Conservation (phyloP, 2,329 filamentous ascomycete genomes). For the Aspergillus aculeatinus region DNA sequence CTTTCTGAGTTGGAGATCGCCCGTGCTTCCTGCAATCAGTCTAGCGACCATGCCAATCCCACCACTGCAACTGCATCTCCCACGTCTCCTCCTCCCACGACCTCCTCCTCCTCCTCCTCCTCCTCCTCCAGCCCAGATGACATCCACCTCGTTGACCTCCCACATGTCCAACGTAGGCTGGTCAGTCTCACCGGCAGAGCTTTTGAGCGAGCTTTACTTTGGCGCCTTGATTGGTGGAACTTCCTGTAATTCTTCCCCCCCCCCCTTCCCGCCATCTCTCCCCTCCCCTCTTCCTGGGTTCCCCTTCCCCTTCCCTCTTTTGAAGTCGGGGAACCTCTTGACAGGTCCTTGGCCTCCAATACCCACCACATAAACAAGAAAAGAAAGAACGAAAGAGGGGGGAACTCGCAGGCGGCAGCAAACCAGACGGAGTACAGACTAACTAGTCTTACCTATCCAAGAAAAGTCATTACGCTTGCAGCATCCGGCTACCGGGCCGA, state of each 20-base stretch:
- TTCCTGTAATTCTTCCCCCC: conserved; percentile 52
- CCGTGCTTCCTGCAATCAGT: no score
- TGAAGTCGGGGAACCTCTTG: no score
- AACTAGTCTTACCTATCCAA: conserved; percentile 23
- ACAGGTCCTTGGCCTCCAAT: no score
- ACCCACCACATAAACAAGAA: not conserved
- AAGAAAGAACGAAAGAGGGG: not conserved
- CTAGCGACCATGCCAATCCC: no score
- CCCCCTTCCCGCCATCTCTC: conserved; percentile 1
- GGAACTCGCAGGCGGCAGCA: no score
- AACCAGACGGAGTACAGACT: not conserved
- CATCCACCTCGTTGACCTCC: conserved; percentile 60
- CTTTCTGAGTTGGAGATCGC: conserved; percentile 34
- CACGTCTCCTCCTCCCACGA: conserved; percentile 61
- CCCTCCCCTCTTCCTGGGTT: conserved; percentile 2
- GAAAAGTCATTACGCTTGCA: conserved; percentile 63
- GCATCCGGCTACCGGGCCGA: conserved; percentile 65
- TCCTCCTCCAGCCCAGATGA: conserved; percentile 36
- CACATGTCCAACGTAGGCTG: conserved; percentile 61
- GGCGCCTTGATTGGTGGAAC: conserved; percentile 66
- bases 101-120: conserved; percentile 48
- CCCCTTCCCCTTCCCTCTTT: not conserved
- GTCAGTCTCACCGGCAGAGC: conserved; percentile 72
- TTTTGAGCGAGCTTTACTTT: conserved; percentile 68
- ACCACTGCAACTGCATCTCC: conserved; percentile 30